Percentiles rank a stretch among this genome's conserved stretches.
phyloP scores from a whole-genome alignment of 23 red algal genomes.

The Pyropia yezoensis region DNA sequence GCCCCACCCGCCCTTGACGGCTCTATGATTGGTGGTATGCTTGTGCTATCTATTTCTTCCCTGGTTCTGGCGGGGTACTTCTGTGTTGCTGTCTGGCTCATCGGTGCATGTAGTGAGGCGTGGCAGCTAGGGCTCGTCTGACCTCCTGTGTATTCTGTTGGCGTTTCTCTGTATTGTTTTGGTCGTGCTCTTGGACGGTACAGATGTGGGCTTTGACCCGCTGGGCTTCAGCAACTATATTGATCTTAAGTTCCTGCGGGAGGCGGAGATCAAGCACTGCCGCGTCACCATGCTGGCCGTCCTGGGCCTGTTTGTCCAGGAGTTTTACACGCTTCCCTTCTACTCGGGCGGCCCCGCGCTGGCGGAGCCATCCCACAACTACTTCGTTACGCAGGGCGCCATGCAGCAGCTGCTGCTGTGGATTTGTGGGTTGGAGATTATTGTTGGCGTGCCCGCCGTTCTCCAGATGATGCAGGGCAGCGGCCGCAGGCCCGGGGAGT shows the following conservation, averaged over 20 bases:
- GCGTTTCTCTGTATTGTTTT: too few species aligned
- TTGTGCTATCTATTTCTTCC: too few species aligned
- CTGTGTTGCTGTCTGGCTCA: too few species aligned
- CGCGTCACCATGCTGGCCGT: conserved; percentile 80
- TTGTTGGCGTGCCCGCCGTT: conserved; percentile 77
- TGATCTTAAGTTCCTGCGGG: conserved; percentile 77
- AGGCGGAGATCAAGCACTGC: conserved; percentile 88
- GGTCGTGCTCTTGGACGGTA: too few species aligned
- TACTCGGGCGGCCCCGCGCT: conserved; percentile 55
- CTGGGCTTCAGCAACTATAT: conserved; percentile 73
- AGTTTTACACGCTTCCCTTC: conserved; percentile 71
- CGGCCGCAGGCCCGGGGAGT: conserved; percentile 53
- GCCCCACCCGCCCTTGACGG: conserved; percentile 58
- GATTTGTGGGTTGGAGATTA: conserved; percentile 67
- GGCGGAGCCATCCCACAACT: conserved; percentile 51
- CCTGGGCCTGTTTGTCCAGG: conserved; percentile 61
- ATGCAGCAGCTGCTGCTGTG: conserved; percentile 87
- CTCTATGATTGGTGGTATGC: conserved; percentile 17
- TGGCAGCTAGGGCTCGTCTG: too few species aligned
- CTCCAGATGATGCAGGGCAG: conserved; percentile 68
- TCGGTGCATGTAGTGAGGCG: too few species aligned
- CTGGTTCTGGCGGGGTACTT: too few species aligned
- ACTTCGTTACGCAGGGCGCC: conserved; percentile 74
- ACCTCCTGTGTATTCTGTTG: too few species aligned
- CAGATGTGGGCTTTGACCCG: conserved; percentile 66